These are phyloP conservation scores for Neoboletus subvelutipes DNA, from an alignment of 768 basidiomycete genomes.

Conservation along the genomic window DNA sequence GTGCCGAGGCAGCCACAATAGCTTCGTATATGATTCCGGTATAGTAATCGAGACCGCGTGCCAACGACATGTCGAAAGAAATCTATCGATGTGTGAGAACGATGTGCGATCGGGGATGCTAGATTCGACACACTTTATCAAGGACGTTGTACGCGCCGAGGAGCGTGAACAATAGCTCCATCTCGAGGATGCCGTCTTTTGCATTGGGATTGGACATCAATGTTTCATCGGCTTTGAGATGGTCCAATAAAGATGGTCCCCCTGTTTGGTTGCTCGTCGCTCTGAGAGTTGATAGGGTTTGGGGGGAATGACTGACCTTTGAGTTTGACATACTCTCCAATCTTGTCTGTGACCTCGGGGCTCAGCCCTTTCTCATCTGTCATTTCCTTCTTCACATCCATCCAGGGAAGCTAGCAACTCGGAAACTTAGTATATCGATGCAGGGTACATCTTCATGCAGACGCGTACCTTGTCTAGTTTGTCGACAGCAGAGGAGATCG, in stretches of 20 bases:
- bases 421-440: not conserved
- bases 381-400: constrained; percentile 95
- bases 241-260: constrained; percentile 71
- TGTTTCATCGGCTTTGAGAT: constrained; percentile 58
- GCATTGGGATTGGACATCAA: constrained; percentile 74
- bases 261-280: constrained; percentile 43
- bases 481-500: constrained; percentile 95
- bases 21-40: constrained; percentile 99
- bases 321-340: constrained; percentile 94
- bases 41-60: constrained; percentile 98
- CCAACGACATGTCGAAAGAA: constrained; percentile 94
- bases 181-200: constrained; percentile 81
- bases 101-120: not conserved
- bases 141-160: constrained; percentile 78
- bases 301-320: constrained; percentile 65
- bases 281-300: not conserved
- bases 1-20: constrained; percentile 89
- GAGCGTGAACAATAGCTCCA: constrained; percentile 80
- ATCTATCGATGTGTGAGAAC: constrained; percentile 48
- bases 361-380: constrained; percentile 91
- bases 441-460: not conserved
- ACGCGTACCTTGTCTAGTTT: constrained; percentile 89
- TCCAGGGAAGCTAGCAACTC: constrained; percentile 69
- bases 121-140: constrained; percentile 56
- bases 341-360: constrained; percentile 79